Conservation (phyloP, 2,329 filamentous ascomycete species). For the Aspergillus novoparasiticus region DNA sequence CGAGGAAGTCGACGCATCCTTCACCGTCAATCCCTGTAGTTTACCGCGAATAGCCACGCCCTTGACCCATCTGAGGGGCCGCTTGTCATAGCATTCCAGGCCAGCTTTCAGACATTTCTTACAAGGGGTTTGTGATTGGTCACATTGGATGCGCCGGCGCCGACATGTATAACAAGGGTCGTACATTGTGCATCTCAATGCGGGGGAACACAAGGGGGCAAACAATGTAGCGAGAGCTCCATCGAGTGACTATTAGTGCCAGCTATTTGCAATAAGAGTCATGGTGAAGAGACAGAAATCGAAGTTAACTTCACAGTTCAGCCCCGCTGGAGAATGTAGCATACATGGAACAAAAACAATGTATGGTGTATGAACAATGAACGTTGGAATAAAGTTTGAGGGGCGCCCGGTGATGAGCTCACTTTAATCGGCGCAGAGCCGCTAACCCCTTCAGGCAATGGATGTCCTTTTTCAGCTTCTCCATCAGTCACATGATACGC, state of each 20-base stretch:
- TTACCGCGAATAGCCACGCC: conserved; percentile 40
- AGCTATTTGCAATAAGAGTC: neutral
- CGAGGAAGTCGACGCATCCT: conserved; percentile 9
- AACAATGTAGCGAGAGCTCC: neutral
- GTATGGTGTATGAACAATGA: neutral
- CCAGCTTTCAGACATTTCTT: conserved; percentile 37
- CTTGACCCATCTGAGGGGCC: conserved; percentile 39
- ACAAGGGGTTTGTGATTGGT: conserved; percentile 32
- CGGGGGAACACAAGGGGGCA: too few relatives aligned
- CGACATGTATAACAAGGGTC: conserved; percentile 39
- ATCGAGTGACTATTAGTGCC: neutral
- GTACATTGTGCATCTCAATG: conserved; percentile 12
- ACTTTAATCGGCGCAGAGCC: neutral
- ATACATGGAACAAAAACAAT: neutral
- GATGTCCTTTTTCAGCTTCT: neutral
- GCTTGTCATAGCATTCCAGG: conserved; percentile 35
- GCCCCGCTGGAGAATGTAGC: neutral
- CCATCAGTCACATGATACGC: neutral
- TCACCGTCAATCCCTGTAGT: conserved; percentile 28
- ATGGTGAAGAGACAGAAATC: neutral
- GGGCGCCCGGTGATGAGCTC: neutral
- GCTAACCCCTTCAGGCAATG: neutral
- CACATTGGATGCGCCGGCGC: conserved; percentile 39
- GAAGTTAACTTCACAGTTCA: neutral
- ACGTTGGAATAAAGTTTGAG: neutral